These are phyloP conservation scores for Spinacia oleracea DNA, from an alignment of 179 eudicot genomes.

Conservation along the genomic window DNA sequence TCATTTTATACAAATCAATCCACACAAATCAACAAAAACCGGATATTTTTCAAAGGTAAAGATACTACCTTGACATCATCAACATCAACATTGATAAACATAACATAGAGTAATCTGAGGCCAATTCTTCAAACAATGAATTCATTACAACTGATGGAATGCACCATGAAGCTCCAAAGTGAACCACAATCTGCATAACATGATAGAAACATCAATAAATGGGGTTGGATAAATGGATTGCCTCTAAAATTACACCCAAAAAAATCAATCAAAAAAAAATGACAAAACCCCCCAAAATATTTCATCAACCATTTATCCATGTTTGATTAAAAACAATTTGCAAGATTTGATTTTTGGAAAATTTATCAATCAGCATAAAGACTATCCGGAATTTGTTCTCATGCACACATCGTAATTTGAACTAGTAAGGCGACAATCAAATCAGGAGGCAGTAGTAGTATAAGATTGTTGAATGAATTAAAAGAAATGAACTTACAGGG, in stretches of 20 bases:
- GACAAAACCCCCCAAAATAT: not conserved
- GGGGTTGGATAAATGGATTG: not conserved
- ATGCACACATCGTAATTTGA: too few species aligned
- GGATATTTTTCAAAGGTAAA: not conserved
- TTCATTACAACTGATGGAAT: slow-evolving; percentile 70
- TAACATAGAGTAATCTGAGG: slow-evolving; percentile 38
- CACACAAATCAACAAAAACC: not conserved
- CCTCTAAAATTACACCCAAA: not conserved
- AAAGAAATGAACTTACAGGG: slow-evolving; percentile 40
- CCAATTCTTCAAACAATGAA: slow-evolving; percentile 50
- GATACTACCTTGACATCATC: slow-evolving; percentile 57
- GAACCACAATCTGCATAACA: slow-evolving; percentile 49
- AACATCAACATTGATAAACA: slow-evolving; percentile 53
- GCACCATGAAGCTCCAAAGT: slow-evolving; percentile 77
- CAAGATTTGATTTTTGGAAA: not conserved
- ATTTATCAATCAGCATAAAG: too few species aligned
- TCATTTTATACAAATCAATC: too few species aligned
- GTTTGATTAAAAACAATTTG: too few species aligned
- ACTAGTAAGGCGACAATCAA: too few species aligned
- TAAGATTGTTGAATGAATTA: not conserved
- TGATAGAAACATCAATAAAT: too few species aligned
- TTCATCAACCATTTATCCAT: not conserved
- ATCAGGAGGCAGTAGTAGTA: not conserved
- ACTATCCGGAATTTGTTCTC: too few species aligned
- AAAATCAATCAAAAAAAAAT: not conserved